Conservation (phyloP, 2,329 filamentous ascomycete genomes). For the Fusarium sp. region DNA sequence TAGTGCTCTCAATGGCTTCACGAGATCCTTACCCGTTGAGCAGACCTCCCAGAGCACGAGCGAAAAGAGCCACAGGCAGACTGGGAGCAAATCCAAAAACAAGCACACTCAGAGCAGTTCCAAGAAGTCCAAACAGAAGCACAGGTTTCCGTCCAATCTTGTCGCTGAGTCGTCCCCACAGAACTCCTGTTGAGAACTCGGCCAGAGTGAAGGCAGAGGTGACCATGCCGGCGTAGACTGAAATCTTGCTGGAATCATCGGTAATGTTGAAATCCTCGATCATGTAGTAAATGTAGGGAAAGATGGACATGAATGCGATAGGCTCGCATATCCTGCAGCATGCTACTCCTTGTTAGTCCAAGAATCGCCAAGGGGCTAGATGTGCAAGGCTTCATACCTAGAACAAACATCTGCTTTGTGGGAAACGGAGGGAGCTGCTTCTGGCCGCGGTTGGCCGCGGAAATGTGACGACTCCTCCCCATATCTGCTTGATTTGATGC, state of each 20-base stretch:
- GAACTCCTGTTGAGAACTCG: conserved; percentile 88
- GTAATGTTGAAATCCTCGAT: conserved; percentile 89
- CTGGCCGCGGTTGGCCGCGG: conserved; percentile 38
- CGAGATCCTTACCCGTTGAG: conserved; percentile 80
- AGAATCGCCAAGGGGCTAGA: not conserved
- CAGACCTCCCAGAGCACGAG: conserved; percentile 86
- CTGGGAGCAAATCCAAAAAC: conserved; percentile 90
- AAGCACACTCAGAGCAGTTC: conserved; percentile 91
- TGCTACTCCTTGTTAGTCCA: conserved; percentile 58
- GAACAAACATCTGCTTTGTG: conserved; percentile 59
- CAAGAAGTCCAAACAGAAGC: conserved; percentile 84
- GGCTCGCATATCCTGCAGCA: conserved; percentile 97
- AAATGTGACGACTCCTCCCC: conserved; percentile 43
- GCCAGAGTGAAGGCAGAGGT: conserved; percentile 96
- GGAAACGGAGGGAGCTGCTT: conserved; percentile 49
- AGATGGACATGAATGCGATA: conserved; percentile 99
- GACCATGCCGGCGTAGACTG: conserved; percentile 93
- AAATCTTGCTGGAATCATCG: conserved; percentile 78
- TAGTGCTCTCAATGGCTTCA: conserved; percentile 8
- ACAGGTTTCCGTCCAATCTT: conserved; percentile 91
- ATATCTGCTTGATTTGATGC: conserved; percentile 36
- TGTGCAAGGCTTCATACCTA: conserved; percentile 50
- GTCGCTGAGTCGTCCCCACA: conserved; percentile 95
- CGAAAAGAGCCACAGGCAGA: conserved; percentile 81
- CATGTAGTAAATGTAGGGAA: conserved; percentile 99